A percentile compares a stretch with the other conserved stretches of the same genome.
phyloP scores from a whole-genome alignment of 345 rosid genomes.

The Syzygium aromaticum region DNA sequence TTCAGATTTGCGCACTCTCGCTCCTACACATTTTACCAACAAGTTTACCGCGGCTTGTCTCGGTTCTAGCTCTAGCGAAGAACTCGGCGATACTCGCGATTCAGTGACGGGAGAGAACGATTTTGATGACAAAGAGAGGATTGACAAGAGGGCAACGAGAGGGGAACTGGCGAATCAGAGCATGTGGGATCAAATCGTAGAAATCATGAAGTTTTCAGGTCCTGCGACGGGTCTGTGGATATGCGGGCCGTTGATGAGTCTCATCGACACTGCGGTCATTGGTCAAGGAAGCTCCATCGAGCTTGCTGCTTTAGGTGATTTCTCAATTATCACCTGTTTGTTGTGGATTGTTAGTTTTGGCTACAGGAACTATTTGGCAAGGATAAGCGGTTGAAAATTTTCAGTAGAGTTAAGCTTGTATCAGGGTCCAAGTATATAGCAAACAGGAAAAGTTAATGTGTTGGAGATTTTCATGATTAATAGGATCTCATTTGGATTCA shows the following conservation, averaged over 20 bases:
- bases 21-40: not conserved
- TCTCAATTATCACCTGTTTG: not conserved
- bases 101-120: not conserved
- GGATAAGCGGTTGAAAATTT: not conserved
- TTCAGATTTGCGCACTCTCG: not conserved
- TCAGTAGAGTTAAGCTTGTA: not conserved
- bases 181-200: slow-evolving; percentile 30
- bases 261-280: slow-evolving; percentile 27
- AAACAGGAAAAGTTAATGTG: not conserved
- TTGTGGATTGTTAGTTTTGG: not conserved
- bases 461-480: not conserved
- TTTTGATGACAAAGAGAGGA: not conserved
- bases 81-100: not conserved
- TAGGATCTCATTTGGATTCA: not conserved
- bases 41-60: not conserved
- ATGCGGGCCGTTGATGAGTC: slow-evolving; percentile 45
- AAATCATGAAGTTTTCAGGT: slow-evolving; percentile 29
- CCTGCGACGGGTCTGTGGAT: slow-evolving; percentile 46
- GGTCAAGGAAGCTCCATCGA: slow-evolving; percentile 39
- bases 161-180: slow-evolving; percentile 20
- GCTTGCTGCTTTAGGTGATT: slow-evolving; percentile 44
- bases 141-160: not conserved
- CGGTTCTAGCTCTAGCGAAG: not conserved
- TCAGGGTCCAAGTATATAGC: not conserved
- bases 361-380: not conserved